A percentile compares a stretch with the other conserved stretches of the same genome.
Conservation (phyloP, 495 filamentous ascomycete species). For the Penicillium antarcticum region DNA sequence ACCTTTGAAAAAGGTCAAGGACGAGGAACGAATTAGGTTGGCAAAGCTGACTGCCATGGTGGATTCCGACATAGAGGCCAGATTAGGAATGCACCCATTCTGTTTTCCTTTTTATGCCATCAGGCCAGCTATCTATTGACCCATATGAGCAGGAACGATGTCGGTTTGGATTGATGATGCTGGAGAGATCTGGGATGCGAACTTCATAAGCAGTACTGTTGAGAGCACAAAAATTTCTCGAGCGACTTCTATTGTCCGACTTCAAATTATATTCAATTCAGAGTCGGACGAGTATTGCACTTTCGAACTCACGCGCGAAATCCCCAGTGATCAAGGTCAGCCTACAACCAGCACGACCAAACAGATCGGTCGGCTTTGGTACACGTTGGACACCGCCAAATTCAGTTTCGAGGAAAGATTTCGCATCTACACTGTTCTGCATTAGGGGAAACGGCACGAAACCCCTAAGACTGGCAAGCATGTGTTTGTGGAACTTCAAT, state of each 20-base stretch:
- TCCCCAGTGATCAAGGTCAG: too few relatives aligned
- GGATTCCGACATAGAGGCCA: neutral
- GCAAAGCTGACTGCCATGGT: neutral
- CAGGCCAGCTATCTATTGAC: too few relatives aligned
- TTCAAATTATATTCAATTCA: neutral
- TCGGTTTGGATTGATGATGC: constrained; percentile 5
- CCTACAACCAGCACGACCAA: neutral
- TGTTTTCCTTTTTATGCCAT: neutral
- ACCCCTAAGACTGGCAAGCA: neutral
- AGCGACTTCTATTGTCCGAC: too few relatives aligned
- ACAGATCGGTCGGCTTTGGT: neutral
- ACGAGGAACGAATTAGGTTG: neutral
- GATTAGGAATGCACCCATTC: neutral
- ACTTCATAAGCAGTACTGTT: neutral
- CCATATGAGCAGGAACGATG: too few relatives aligned
- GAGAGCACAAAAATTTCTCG: too few relatives aligned
- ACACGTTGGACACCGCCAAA: neutral
- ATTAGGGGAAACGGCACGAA: constrained; percentile 8
- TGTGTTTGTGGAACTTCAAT: neutral
- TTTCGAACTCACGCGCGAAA: neutral
- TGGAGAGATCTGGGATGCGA: constrained; percentile 8
- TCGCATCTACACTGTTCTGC: neutral
- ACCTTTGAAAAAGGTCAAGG: neutral
- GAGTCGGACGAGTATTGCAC: neutral
- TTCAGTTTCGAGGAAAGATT: constrained; percentile 2